phyloP scores from a whole-genome alignment of 2,329 filamentous ascomycete genomes.

The Tricladium varicosporioides region DNA sequence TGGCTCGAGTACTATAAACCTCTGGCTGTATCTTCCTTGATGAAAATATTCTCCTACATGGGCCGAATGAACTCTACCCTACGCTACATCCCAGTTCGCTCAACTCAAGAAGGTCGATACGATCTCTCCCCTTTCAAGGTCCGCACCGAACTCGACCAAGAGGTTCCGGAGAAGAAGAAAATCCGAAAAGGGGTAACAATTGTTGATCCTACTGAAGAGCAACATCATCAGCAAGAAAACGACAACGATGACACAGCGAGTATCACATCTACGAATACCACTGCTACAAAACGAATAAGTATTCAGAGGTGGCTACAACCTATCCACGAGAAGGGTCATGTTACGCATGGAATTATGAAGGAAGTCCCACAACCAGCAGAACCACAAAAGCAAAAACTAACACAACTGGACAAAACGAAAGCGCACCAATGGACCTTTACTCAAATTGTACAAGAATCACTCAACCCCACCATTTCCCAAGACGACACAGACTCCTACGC shows the following conservation, averaged over 20 bases:
- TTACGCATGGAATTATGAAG: slow-evolving; percentile 54
- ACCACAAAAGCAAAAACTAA: slow-evolving; percentile 49
- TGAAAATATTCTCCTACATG: slow-evolving; percentile 82
- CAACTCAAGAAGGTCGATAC: slow-evolving; percentile 69
- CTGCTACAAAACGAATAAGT: slow-evolving; percentile 47
- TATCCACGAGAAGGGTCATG: slow-evolving; percentile 34
- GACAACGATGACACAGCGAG: slow-evolving; percentile 45
- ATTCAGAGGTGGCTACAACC: slow-evolving; percentile 62
- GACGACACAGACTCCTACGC: slow-evolving; percentile 83
- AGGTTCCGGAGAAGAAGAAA: slow-evolving; percentile 59
- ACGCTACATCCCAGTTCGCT: slow-evolving; percentile 75
- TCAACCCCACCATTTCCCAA: slow-evolving; percentile 77
- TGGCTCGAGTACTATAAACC: slow-evolving; percentile 98
- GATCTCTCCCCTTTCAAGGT: slow-evolving; percentile 88
- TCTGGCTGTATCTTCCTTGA: slow-evolving; percentile 79
- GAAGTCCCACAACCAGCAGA: slow-evolving; percentile 34
- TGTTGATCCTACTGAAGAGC: slow-evolving; percentile 53
- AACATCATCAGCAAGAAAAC: slow-evolving; percentile 16
- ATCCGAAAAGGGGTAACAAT: slow-evolving; percentile 69
- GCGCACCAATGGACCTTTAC: slow-evolving; percentile 86
- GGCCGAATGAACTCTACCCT: slow-evolving; percentile 82
- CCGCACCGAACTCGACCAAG: slow-evolving; percentile 61
- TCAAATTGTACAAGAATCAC: slow-evolving; percentile 78
- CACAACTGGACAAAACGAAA: slow-evolving; percentile 70
- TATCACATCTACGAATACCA: slow-evolving; percentile 39